Evolutionary conservation across 2,329 filamentous ascomycete species (phyloP), one percentile per base, ranked within the genome.

Genomic region (Cytospora schulzeri): DNA sequence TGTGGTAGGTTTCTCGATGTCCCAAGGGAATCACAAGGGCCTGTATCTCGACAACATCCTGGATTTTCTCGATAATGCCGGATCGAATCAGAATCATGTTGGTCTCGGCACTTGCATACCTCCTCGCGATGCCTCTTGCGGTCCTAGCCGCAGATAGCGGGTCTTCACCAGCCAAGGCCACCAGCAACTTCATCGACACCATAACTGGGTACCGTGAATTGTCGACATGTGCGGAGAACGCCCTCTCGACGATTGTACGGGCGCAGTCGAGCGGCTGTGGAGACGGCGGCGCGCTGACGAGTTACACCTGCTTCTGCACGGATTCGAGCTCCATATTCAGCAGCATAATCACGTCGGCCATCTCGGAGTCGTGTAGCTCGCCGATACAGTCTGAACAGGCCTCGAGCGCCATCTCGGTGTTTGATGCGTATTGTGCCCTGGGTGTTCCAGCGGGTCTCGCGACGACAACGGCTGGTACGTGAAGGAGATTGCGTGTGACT

Each of bases 241-340:
- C 64, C 54, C 48, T 69, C 7, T 66, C 62, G 58, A 64, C 58
- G 9, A 57, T 69, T 55, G 66, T 70, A 28, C 62, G 68, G 29
- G 55, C 58, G 51, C 66, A 69, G 64, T 61, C 38, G 6, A 58
- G 60, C 19, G 67, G 68, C 1, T 70, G 67, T 53, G 68, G 67
- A 22, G 68, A 70, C 63, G 62, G 56, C 33, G 60, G 62, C 5
- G 57, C 55, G 22, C 50, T 56, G 57, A 70, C 68, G 17, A 68
- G 64, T 9, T 70, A 64, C 56, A 58, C 48, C 48, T 68, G 67
- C 31, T 69, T 69, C 62, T 69, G 67, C 61, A 64, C 62, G 33
- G 62, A 58, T 9, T 66, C 60, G 31, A 66, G 59, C 38, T 62
- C 56, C 17, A 15, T 54, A 4, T 67, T 69, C 51, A 61, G 50